Conservation (phyloP, 2,329 filamentous ascomycete species). For the Domatiomyces globalis region DNA sequence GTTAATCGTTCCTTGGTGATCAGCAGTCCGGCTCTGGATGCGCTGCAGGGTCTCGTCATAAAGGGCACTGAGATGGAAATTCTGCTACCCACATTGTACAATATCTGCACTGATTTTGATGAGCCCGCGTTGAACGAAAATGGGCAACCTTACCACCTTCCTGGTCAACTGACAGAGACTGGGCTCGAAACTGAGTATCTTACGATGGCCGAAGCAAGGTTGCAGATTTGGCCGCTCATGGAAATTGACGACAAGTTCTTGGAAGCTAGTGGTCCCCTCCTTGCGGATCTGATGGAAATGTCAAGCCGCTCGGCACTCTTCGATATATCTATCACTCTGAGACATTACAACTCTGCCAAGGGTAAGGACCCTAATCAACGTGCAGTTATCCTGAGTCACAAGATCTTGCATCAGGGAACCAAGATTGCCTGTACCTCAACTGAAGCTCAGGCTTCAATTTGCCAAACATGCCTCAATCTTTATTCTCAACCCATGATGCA, state of each 20-base stretch:
- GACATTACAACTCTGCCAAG: not conserved
- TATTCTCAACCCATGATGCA: conserved; percentile 4
- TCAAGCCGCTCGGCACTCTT: conserved; percentile 9
- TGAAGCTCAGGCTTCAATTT: conserved; percentile 7
- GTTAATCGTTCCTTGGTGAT: conserved; percentile 14
- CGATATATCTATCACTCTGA: conserved; percentile 5
- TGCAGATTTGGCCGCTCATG: conserved; percentile 5
- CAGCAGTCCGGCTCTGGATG: conserved; percentile 8
- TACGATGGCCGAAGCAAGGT: conserved; percentile 4
- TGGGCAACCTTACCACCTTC: conserved; percentile 4
- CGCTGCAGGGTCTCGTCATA: conserved; percentile 6
- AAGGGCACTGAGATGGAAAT: conserved; percentile 9
- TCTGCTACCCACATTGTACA: conserved; percentile 15
- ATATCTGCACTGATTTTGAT: conserved; percentile 15
- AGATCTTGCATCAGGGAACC: conserved; percentile 6
- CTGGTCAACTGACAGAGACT: not conserved
- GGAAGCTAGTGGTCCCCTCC: conserved; percentile 4
- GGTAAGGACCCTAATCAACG: conserved; percentile 2
- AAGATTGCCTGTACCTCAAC: conserved; percentile 2
- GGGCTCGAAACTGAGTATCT: not conserved
- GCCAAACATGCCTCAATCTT: conserved; percentile 10
- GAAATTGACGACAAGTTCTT: conserved; percentile 5
- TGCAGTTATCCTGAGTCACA: conserved; percentile 4
- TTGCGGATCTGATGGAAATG: conserved; percentile 17
- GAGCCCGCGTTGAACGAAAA: conserved; percentile 7